Base-by-base conservation (phyloP, 805 yeast genomes). In the Teunomyces cretensis region DNA sequence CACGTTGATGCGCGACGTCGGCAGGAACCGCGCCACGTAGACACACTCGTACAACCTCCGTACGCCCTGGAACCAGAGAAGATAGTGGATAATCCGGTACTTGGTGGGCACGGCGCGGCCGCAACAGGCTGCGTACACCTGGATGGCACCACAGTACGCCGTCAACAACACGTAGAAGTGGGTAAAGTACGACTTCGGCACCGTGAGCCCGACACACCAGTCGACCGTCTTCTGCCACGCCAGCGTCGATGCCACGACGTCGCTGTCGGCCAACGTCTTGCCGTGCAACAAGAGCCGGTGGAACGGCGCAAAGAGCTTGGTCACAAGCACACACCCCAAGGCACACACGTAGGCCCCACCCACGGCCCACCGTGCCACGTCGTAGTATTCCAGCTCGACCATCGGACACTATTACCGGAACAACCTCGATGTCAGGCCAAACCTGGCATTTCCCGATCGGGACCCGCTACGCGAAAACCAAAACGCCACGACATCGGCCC, bases 111-210 rank as follows among this genome's bases (percentile, higher is more conserved):
- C 52, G 60, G 52, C 6, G 57, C 55, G 11, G 67, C 22, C 22
- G 22, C 6, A 19, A 19, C 22, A 3, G 22, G 49, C 9, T 53
- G 54, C 36, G 48, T 33, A 19, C 46, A 26, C 13, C 30, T 17
- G 8, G 14, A 24, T 13, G 45, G 32, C 37, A 44, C 33, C 26
- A 61, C 28, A 73, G 50, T 0, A 60, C 9, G 40, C 22, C 1
- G 71, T 53, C 13, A 81, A 74, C 13, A 79, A 40, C 4, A 77
- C 46, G 59, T 86, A 86, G 53, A 81, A 86, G 54, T 86, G 89
- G 2, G 66, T 55, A 55, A 86, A 86, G 74, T 75, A 80, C 9
- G 72, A 50, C 56, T 84, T 86, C 0, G 89, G 87, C 0, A 84
- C 84, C 9, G 80, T 79, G 11, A 70, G 44, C 11, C 33, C 26